These are phyloP conservation scores for Triticum turgidum DNA, from an alignment of 176 grass and related monocot species.

Conservation along the genomic window DNA sequence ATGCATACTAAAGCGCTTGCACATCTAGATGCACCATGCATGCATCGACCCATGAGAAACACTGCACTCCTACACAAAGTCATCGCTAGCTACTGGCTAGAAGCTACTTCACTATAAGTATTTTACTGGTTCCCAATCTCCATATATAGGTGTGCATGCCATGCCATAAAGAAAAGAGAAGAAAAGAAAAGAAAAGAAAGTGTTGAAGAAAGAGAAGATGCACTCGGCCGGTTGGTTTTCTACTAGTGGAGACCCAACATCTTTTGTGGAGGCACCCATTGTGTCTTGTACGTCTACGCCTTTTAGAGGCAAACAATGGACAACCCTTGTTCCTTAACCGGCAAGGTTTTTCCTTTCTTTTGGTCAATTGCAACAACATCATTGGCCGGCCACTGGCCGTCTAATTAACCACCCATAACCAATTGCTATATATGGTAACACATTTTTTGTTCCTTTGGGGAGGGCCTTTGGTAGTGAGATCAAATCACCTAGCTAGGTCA, in stretches of 20 bases:
- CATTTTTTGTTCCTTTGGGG: neutral
- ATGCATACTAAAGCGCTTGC: too few relatives aligned
- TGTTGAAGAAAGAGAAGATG: neutral
- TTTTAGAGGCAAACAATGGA: neutral
- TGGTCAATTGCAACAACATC: neutral
- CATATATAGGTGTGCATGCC: neutral
- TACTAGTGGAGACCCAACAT: neutral
- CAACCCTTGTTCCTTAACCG: slow-evolving; percentile 2
- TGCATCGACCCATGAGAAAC: neutral
- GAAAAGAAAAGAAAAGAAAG: neutral
- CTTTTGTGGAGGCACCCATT: slow-evolving; percentile 6
- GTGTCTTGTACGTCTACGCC: slow-evolving; percentile 5
- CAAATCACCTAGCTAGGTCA: neutral
- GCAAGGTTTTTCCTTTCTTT: slow-evolving; percentile 18
- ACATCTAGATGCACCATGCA: neutral
- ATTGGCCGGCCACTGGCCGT: neutral
- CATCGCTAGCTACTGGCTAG: neutral
- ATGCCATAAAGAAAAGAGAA: neutral
- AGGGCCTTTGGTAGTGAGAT: neutral
- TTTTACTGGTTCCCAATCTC: neutral
- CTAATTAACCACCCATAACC: neutral
- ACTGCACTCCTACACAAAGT: neutral
- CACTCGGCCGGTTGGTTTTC: neutral
- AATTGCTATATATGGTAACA: neutral
- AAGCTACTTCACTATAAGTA: neutral